Percentiles rank a stretch among this genome's conserved stretches.
Evolutionary conservation across 257 asterid genomes (phyloP).

Genomic region (Nyctanthes arbortristis): DNA sequence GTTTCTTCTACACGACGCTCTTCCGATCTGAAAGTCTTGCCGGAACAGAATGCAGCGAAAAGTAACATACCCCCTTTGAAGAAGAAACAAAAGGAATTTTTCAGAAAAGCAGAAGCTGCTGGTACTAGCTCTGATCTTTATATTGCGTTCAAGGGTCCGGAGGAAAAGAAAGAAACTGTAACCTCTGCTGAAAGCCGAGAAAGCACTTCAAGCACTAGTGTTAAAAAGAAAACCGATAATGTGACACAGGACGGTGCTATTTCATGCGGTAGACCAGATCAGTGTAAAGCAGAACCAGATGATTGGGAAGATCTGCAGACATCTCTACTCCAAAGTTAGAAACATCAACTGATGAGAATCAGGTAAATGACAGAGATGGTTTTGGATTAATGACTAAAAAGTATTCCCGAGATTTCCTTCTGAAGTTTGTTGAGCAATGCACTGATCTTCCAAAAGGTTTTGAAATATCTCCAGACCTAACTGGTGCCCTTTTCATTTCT

Average conservation of each 20-base stretch:
- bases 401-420: slow-evolving; percentile 35
- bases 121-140: slow-evolving; percentile 27
- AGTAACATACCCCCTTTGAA: slow-evolving; percentile 12
- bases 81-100: slow-evolving; percentile 23
- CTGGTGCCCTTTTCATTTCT: slow-evolving; percentile 21
- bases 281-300: slow-evolving; percentile 29
- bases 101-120: slow-evolving; percentile 31
- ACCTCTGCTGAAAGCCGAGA: slow-evolving; percentile 26
- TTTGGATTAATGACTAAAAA: slow-evolving; percentile 15
- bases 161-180: slow-evolving; percentile 20
- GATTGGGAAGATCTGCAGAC: slow-evolving; percentile 28
- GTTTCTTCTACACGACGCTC: slow-evolving; percentile 14
- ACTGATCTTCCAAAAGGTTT: slow-evolving; percentile 32
- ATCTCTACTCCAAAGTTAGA: slow-evolving; percentile 24
- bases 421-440: slow-evolving; percentile 24
- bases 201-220: slow-evolving; percentile 4
- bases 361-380: background rate
- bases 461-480: slow-evolving; percentile 22
- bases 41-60: slow-evolving; percentile 29
- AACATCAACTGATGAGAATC: slow-evolving; percentile 3
- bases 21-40: slow-evolving; percentile 31
- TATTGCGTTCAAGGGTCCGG: slow-evolving; percentile 29
- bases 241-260: slow-evolving; percentile 8
- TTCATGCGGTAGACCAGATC: slow-evolving; percentile 12
- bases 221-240: slow-evolving; percentile 11